Evolutionary conservation across 208 protist genomes (phyloP), one percentile per base, ranked within the genome.

Genomic region (Balamuthia mandrillaris): DNA sequence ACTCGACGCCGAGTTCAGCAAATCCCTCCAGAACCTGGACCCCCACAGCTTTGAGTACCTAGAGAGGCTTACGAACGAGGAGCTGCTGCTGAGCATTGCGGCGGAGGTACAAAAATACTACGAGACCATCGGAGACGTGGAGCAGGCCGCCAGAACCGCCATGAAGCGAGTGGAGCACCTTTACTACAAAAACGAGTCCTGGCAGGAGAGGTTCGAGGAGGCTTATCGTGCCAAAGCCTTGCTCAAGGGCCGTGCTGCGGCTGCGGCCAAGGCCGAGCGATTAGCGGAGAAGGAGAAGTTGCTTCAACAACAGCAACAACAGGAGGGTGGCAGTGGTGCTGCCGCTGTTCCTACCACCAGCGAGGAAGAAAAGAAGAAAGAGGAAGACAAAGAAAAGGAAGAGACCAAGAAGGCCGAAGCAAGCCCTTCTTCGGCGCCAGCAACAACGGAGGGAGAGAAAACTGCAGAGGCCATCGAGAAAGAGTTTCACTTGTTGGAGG

Each of bases 1-100:
- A 14, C 88, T 96, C 9, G 94, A 94, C 54, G 89, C 95, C 49
- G 91, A 96, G 84, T 91, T 94, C 75, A 89, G 49, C 35, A 89
- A 90, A 54, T 72, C 54, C 33, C 91, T 96, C 12, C 94, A 94
- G 74, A 41, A 86, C 24, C 65, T 94, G 12, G 90, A 95, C 49
- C 91, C 92, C 16, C 92, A 96, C 88, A 91, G 89, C 7, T 56
- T 60, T 16, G 91, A 93, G 9, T 96, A 96, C 78, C 52, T 93
- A 6, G 68, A 82, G 3, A 88, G 93, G 24, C 88, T 96, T 2
- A 18, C 44, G 2, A 92, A 95, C 42, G 93, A 94, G 85, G 47
- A 37, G 70, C 52, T 31, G 21, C 66, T 94, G 4, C 42, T 94
- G 10, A n/a, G 58, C 6, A 77, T 93, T 1, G 87, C 81, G 35